Evolutionary conservation across 208 protist genomes (phyloP).

Genomic region (Trypanosoma platydactyli): DNA sequence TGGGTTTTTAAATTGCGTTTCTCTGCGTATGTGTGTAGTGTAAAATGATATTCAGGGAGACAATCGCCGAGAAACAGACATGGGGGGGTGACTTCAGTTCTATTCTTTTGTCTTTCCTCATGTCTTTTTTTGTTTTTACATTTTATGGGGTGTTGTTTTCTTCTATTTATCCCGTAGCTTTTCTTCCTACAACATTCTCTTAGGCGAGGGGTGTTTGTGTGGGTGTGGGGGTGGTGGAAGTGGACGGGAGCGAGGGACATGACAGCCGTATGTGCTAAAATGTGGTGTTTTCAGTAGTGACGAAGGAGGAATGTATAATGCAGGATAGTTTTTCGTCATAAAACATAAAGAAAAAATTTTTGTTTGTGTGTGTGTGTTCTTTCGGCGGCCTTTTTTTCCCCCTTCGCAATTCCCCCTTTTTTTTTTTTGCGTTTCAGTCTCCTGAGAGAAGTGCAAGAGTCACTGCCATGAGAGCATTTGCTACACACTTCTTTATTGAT

Average conservation of each 20-base stretch:
- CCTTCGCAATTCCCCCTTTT: slow-evolving; percentile 8
- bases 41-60: too few relatives aligned
- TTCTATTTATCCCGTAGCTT: slow-evolving; percentile 5
- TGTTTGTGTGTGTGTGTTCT: slow-evolving; percentile 13
- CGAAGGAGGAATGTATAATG: too few relatives aligned
- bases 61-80: too few relatives aligned
- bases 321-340: too few relatives aligned
- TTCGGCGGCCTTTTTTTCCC: background rate
- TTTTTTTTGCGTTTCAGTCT: slow-evolving; percentile 16
- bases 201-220: slow-evolving; percentile 1
- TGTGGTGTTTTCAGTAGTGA: too few relatives aligned
- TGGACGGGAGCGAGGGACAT: too few relatives aligned
- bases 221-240: too few relatives aligned
- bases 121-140: background rate
- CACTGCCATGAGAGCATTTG: background rate
- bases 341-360: background rate
- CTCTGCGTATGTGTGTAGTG: too few relatives aligned
- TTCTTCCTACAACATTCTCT: slow-evolving; percentile 4
- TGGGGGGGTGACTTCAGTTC: too few relatives aligned
- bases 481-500: background rate
- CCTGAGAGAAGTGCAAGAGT: background rate
- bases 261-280: too few relatives aligned
- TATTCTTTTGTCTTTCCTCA: too few relatives aligned
- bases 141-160: background rate
- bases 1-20: too few relatives aligned